Percentiles rank a stretch among this genome's conserved stretches.
Conservation (phyloP, 306 rosid genomes). For the Ceratonia siliqua region DNA sequence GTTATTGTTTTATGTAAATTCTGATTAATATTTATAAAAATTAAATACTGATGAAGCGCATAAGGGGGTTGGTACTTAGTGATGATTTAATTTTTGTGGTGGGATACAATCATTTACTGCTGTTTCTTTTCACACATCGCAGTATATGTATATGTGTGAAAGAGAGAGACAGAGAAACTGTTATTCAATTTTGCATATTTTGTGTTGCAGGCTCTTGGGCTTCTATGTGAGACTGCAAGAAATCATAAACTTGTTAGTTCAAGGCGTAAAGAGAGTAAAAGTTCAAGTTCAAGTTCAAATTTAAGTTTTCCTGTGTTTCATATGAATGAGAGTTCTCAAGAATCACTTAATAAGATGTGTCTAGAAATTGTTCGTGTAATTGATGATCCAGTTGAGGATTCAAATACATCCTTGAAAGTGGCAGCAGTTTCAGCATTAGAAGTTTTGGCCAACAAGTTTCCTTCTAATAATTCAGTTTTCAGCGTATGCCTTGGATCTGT, state of each 20-base stretch:
- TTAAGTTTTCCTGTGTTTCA: slow-evolving; percentile 52
- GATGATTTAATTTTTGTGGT: not conserved
- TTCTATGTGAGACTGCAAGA: slow-evolving; percentile 71
- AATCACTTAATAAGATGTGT: slow-evolving; percentile 59
- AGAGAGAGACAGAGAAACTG: not conserved
- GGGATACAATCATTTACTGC: not conserved
- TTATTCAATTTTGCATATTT: slow-evolving; percentile 20
- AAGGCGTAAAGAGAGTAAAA: slow-evolving; percentile 46
- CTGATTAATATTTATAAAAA: too few species aligned
- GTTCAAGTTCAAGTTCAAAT: slow-evolving; percentile 37
- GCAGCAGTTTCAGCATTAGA: slow-evolving; percentile 85
- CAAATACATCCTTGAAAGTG: slow-evolving; percentile 64
- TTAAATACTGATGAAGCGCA: not conserved
- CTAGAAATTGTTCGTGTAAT: slow-evolving; percentile 57
- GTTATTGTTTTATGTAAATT: too few species aligned
- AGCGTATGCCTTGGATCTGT: slow-evolving; percentile 62
- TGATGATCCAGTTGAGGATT: slow-evolving; percentile 50
- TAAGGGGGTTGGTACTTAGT: not conserved
- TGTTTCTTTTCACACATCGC: not conserved
- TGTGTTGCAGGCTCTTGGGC: slow-evolving; percentile 78
- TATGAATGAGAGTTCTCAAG: slow-evolving; percentile 54
- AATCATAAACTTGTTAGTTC: slow-evolving; percentile 37
- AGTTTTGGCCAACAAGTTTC: slow-evolving; percentile 63
- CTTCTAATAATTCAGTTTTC: slow-evolving; percentile 59
- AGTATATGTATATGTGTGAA: not conserved